Evolutionary conservation across 2,329 filamentous ascomycete genomes (phyloP), one percentile per base, ranked within the genome.

Genomic region (Coniella lustricola): DNA sequence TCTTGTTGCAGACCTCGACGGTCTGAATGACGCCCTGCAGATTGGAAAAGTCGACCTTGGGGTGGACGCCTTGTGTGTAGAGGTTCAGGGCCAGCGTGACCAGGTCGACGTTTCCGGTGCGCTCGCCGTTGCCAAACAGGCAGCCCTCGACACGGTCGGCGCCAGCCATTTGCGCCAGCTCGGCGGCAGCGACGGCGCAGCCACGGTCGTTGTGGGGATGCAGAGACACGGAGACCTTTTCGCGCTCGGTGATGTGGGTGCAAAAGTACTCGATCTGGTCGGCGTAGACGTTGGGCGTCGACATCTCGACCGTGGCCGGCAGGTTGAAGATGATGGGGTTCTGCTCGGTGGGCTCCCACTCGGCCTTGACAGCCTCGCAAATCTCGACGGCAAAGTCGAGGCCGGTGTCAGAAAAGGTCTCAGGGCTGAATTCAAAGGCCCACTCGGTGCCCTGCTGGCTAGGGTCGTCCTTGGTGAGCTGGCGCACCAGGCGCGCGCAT

Each of bases 201-300:
- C 91, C 91, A 54, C 93, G 79, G 66, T 97, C 93, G 63, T 97
- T 97, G 70, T 98, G 91, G 8, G 89, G 87, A 65, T 97, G 93
- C 46, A 97, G 77, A 53, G 87, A 94, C 8, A 97, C 86, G 59
- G 84, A 87, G 44, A 95, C 77, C 71, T 90, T 93, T 60, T 95
- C 85, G 45, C 90, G 77, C 66, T 95, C 86, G 0, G 77, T 77
- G 62, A 97, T 90, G 64, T 91, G 77, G 45, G 76, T 80, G 72
- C 89, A 95, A 68, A 98, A 98, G 70, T 88, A 95, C 66, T 98
- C 93, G 54, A 98, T 87, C 70, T 94, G 86, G 63, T 98, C 93
- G 43, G 93, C 93, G 64, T 93, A 98, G 41, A 96, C 79, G 64
- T 98, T 98, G 31, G 90, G 90, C 1, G 93, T 96, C 1, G 88